phyloP scores from a whole-genome alignment of 176 grass and related monocot genomes.

The Bromus sterilis region DNA sequence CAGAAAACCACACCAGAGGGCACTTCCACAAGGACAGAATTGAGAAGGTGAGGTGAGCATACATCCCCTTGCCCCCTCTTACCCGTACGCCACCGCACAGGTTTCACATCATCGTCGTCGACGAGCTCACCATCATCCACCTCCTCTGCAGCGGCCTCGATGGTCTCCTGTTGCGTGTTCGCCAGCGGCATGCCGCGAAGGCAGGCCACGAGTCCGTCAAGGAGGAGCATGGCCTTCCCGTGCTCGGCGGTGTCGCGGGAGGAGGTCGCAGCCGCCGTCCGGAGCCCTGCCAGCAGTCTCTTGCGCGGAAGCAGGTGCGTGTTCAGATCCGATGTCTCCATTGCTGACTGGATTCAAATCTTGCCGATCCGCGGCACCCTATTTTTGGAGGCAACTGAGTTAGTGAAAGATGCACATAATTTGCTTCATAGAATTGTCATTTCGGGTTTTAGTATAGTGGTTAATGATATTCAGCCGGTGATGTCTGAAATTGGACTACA shows the following conservation, averaged over 20 bases:
- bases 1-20: too few species aligned
- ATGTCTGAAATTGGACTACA: neutral
- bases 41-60: too few species aligned
- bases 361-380: too few species aligned
- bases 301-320: conserved; percentile 90
- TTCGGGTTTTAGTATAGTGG: neutral
- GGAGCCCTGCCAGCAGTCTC: conserved; percentile 82
- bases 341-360: too few species aligned
- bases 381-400: too few species aligned
- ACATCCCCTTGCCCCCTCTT: too few species aligned
- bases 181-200: conserved; percentile 49
- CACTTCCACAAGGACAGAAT: too few species aligned
- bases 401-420: neutral
- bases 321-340: conserved; percentile 71
- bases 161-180: conserved; percentile 35
- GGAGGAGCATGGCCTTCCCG: conserved; percentile 3
- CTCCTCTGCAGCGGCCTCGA: conserved; percentile 46
- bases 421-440: neutral
- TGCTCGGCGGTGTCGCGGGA: conserved; percentile 25
- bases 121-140: too few species aligned
- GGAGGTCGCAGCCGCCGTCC: conserved; percentile 30
- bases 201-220: conserved; percentile 41
- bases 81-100: too few species aligned
- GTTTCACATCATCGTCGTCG: too few species aligned
- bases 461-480: neutral